Conservation (phyloP, 352 stramenopile genomes). For the Phytophthora pseudosyringae region DNA sequence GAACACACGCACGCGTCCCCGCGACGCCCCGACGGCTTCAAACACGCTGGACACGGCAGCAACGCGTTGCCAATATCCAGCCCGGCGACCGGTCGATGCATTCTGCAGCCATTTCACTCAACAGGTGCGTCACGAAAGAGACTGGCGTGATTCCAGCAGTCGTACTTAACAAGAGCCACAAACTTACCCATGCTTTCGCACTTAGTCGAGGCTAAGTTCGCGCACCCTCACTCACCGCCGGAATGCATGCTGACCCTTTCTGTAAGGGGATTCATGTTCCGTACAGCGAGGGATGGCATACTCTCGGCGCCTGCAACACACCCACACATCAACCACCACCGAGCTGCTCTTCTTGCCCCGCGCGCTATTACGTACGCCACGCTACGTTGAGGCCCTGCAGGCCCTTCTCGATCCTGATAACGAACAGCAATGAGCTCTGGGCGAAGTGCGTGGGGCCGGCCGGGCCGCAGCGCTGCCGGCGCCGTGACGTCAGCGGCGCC, state of each 20-base stretch:
- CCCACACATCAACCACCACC: conserved; percentile 22
- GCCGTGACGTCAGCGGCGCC: conserved; percentile 27
- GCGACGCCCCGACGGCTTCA: conserved; percentile 17
- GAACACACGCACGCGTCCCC: background rate
- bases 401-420: conserved; percentile 7
- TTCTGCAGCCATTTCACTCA: conserved; percentile 10
- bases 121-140: conserved; percentile 1
- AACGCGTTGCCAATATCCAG: conserved; percentile 16
- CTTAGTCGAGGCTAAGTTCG: background rate
- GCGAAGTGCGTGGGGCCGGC: conserved; percentile 14
- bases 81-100: background rate
- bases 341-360: conserved; percentile 14
- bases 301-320: conserved; percentile 5
- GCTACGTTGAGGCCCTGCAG: conserved; percentile 2
- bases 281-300: conserved; percentile 9
- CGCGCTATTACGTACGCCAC: conserved; percentile 24
- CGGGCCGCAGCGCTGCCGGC: background rate
- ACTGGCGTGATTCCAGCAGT: conserved; percentile 1
- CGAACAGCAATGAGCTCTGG: conserved; percentile 19
- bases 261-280: background rate
- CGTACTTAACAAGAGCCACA: background rate
- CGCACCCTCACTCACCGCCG: conserved; percentile 9
- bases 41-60: background rate
- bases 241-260: conserved; percentile 9
- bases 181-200: background rate